A percentile compares a stretch with the other conserved stretches of the same genome.
These are phyloP conservation scores for Polyporus tsugae DNA, from an alignment of 1,284 basidiomycete genomes.

Conservation along the genomic window DNA sequence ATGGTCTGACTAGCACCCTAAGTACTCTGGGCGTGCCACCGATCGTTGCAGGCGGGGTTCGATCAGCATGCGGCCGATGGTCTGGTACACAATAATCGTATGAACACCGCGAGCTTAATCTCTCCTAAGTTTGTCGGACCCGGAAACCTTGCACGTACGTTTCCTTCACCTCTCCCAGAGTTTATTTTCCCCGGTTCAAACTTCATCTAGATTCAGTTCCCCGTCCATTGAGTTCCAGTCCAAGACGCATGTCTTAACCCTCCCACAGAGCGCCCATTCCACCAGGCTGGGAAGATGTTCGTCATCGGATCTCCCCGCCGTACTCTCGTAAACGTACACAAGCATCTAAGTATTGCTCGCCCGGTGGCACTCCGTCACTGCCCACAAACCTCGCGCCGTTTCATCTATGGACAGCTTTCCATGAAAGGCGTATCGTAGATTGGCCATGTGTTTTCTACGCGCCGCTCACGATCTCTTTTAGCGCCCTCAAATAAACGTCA, in stretches of 20 bases:
- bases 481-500: not conserved
- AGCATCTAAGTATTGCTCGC: not conserved
- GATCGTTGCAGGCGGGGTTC: not conserved
- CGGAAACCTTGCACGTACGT: conserved; percentile 4
- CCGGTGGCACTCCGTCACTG: not conserved
- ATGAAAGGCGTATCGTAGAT: not conserved
- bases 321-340: conserved; percentile 6
- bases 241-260: not conserved
- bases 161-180: not conserved
- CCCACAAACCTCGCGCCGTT: not conserved
- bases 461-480: not conserved
- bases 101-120: not conserved
- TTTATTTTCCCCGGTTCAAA: not conserved
- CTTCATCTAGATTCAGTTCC: not conserved
- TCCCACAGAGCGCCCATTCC: not conserved
- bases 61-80: not conserved
- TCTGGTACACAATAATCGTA: conserved; percentile 2
- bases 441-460: not conserved
- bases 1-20: not conserved
- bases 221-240: not conserved
- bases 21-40: not conserved
- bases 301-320: not conserved
- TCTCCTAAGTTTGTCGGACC: not conserved
- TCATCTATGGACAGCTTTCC: not conserved
- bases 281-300: not conserved